Conservation (phyloP, 1,284 basidiomycete species). For the Marasmius tenuissimus region DNA sequence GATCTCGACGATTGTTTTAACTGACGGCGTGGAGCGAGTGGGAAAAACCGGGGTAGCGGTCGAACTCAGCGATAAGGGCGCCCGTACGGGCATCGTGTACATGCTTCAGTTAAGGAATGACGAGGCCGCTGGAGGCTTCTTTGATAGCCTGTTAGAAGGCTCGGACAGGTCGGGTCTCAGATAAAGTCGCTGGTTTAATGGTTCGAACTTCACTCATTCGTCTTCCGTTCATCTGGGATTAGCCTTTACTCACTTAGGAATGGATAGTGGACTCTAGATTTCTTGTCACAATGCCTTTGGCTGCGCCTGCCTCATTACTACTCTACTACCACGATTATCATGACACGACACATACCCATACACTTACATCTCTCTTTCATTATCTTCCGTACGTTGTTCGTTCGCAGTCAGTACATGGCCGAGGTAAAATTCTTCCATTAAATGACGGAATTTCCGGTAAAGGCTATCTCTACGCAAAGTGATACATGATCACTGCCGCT, state of each 20-base stretch:
- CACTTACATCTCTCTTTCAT: constrained; percentile 5
- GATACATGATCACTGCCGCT: constrained; percentile 90
- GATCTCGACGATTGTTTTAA: constrained; percentile 94
- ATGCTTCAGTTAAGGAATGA: constrained; percentile 97
- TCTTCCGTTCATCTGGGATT: constrained; percentile 4
- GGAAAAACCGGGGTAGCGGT: constrained; percentile 98
- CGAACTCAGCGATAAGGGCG: constrained; percentile 88
- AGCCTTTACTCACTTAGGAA: neutral
- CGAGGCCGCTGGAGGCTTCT: constrained; percentile 80
- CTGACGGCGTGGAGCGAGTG: constrained; percentile 95
- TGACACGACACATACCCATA: constrained; percentile 12
- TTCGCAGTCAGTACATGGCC: constrained; percentile 8
- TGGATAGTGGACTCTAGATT: neutral
- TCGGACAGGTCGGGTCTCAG: constrained; percentile 60
- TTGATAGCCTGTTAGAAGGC: constrained; percentile 85
- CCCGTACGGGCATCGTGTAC: constrained; percentile 94
- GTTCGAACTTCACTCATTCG: neutral
- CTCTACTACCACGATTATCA: neutral
- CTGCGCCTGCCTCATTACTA: neutral
- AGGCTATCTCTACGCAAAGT: constrained; percentile 55
- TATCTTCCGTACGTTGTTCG: neutral
- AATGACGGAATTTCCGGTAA: constrained; percentile 25
- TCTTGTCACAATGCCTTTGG: neutral
- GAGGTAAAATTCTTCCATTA: neutral
- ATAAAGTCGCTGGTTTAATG: neutral